phyloP scores from a whole-genome alignment of 1,139 yeast species.

The Yamadazyma spencermartinsiae region DNA sequence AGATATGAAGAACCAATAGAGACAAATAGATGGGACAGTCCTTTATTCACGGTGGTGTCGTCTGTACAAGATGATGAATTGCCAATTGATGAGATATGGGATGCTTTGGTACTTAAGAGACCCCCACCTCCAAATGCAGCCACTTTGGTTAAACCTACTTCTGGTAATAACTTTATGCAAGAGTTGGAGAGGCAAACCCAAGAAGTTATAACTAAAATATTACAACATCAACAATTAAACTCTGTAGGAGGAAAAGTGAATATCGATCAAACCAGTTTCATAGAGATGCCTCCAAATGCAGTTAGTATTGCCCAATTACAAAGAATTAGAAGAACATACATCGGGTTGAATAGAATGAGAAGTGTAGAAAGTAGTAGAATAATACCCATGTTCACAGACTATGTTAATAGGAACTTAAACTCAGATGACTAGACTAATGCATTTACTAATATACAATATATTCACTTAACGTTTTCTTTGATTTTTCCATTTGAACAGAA shows the following conservation, averaged over 20 bases:
- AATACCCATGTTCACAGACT: conserved; percentile 70
- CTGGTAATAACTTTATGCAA: conserved; percentile 72
- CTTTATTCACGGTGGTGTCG: conserved; percentile 69
- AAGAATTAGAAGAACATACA: conserved; percentile 78
- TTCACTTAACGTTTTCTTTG: conserved; percentile 65
- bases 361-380: conserved; percentile 68
- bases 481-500: conserved; percentile 81
- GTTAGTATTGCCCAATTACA: conserved; percentile 80
- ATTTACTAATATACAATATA: conserved; percentile 1
- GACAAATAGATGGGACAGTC: conserved; percentile 90
- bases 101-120: conserved; percentile 59
- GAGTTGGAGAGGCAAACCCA: conserved; percentile 76
- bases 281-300: conserved; percentile 63
- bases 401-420: conserved; percentile 56
- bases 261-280: conserved; percentile 35
- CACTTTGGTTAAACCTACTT: conserved; percentile 69
- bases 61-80: conserved; percentile 44
- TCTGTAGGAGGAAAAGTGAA: conserved; percentile 53
- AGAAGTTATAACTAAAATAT: conserved; percentile 55
- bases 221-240: conserved; percentile 61
- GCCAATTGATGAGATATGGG: conserved; percentile 74
- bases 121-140: conserved; percentile 79
- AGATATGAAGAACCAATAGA: conserved; percentile 93
- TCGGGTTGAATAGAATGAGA: conserved; percentile 76
- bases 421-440: conserved; percentile 17